Base-by-base conservation (phyloP, 495 filamentous ascomycete species). In the Penicillium parvum region DNA sequence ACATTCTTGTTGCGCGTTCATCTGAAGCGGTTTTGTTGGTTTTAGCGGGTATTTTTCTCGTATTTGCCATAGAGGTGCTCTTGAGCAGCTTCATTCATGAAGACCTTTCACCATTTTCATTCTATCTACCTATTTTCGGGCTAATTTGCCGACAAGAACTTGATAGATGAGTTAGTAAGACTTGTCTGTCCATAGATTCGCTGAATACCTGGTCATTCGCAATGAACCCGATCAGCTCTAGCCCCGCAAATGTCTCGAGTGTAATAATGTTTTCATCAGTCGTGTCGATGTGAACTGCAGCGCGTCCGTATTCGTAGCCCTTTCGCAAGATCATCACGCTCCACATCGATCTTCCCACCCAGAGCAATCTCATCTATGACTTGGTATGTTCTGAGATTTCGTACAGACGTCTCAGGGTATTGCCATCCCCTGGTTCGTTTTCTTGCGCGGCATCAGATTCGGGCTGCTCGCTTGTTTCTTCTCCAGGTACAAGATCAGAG, bases 281-380 rank as follows among this genome's bases (percentile, higher is more conserved):
- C 47, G 86, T 82, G 50, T 76, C 85, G 52, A 99, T 95, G 48
- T 84, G 83, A 1, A 97, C 90, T 1, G 87, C 88, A 0, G 91
- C 95, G 27, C 88, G 77, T 39, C 94, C 94, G 63, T 97, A 99
- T 53, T 87, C 84, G 56, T 92, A 99, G 0, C 94, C 94, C 57
- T 88, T 95, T 23, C n/a, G 86, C 90, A 25, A 97, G 73, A 23
- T 92, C 83, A 9, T 94, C 90, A 19, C 78, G 79, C 7, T 83
- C 79, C 20, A 99, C 83, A 38, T 96, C 90, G 42, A 75, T 74
- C 65, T 94, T 97, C 3, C 86, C 86, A 21, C 88, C 88, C 1
- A 82, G 77, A 8, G 77, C 82, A 26, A 73, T 68, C 10, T 84
- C 74, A 50, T 96, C 88, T 19, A 77, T 71, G 45, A 97, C 76